Percentiles rank a stretch among this genome's conserved stretches.
Conservation (phyloP, 2,329 filamentous ascomycete genomes). For the Aspergillus puulaauensis region DNA sequence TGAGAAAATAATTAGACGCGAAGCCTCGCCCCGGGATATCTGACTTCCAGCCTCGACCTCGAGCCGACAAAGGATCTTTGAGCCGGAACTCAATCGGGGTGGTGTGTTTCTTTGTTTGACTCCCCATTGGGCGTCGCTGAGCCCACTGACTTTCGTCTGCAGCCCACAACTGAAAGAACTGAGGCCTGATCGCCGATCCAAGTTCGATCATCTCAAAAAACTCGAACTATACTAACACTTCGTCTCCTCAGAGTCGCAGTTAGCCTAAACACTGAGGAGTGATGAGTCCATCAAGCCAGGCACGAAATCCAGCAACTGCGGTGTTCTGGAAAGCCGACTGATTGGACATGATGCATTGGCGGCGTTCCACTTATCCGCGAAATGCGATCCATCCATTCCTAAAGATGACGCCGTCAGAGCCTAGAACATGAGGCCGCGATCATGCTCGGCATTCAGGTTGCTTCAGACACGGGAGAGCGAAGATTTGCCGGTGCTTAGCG, state of each 20-base stretch:
- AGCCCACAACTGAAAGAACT: neutral
- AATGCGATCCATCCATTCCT: constrained; percentile 2
- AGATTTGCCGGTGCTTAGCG: no score
- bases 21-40: neutral
- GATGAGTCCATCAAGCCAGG: neutral
- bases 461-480: no score
- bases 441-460: no score
- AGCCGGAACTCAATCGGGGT: neutral
- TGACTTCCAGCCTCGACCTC: neutral
- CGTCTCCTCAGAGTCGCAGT: no score
- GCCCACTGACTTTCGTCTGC: neutral
- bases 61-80: neutral
- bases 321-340: constrained; percentile 1
- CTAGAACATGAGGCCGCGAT: neutral
- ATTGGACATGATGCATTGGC: neutral
- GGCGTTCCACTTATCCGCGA: neutral
- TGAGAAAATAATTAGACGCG: neutral
- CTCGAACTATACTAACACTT: no score
- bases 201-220: neutral
- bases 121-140: neutral
- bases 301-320: neutral
- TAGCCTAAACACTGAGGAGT: no score
- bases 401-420: neutral
- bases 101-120: constrained; percentile 5
- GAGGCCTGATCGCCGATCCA: neutral